Conservation (phyloP, 257 asterid genomes). For the Mitragyna speciosa region DNA sequence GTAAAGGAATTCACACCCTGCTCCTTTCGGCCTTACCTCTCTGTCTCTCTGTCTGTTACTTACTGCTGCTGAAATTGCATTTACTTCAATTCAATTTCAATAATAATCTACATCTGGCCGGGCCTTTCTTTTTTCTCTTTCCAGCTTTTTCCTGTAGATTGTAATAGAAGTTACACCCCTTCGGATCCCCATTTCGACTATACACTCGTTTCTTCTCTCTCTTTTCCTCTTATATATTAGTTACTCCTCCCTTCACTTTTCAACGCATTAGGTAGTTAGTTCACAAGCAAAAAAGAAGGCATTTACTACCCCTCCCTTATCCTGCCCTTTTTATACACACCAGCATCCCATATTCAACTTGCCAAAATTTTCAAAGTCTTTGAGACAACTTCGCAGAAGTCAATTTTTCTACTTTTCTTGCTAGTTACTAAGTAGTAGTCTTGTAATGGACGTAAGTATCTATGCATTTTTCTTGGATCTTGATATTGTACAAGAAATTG, state of each 20-base stretch:
- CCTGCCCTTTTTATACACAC: slow-evolving; percentile 4
- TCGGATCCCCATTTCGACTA: slow-evolving; percentile 16
- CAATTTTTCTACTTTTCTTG: not conserved
- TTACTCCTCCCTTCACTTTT: not conserved
- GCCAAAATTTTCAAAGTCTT: not conserved
- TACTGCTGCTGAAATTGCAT: slow-evolving; percentile 20
- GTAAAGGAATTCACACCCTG: slow-evolving; percentile 1
- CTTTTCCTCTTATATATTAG: not conserved
- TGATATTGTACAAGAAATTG: not conserved
- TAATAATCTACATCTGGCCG: not conserved
- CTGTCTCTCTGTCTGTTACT: slow-evolving; percentile 31
- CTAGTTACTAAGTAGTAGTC: not conserved
- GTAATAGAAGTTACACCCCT: slow-evolving; percentile 29
- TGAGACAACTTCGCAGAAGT: not conserved
- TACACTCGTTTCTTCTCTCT: not conserved
- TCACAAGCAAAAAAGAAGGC: not conserved
- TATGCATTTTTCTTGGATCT: not conserved
- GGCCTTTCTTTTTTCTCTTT: slow-evolving; percentile 23
- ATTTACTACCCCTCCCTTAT: not conserved
- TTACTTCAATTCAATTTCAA: slow-evolving; percentile 30
- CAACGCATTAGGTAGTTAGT: not conserved
- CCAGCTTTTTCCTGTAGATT: slow-evolving; percentile 22
- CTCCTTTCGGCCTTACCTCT: slow-evolving; percentile 14
- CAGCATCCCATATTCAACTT: not conserved
- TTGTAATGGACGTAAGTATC: slow-evolving; percentile 11